Conservation (phyloP, 495 filamentous ascomycete species). For the Neurospora sp. region DNA sequence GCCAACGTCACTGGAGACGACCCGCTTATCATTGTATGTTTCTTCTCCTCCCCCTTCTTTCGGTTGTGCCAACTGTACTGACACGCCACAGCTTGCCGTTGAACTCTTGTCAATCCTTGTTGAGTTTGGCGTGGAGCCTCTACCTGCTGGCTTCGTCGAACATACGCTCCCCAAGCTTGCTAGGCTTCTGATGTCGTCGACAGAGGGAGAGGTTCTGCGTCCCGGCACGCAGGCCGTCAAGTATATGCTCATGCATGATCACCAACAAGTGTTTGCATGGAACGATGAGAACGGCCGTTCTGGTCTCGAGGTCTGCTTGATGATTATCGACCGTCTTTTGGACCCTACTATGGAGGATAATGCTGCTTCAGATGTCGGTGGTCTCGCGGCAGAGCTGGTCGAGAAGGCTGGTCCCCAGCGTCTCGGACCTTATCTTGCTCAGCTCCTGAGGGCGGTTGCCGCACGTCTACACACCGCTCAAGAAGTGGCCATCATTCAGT, state of each 20-base stretch:
- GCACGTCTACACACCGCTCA: conserved; percentile 69
- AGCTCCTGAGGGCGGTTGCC: conserved; percentile 89
- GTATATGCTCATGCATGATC: conserved; percentile 78
- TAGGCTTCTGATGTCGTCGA: conserved; percentile 64
- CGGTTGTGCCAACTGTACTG: conserved; percentile 1
- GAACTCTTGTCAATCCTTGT: conserved; percentile 75
- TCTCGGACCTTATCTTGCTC: conserved; percentile 78
- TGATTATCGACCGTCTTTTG: conserved; percentile 90
- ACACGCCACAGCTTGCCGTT: conserved; percentile 53
- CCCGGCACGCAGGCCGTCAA: conserved; percentile 80
- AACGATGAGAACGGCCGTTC: conserved; percentile 63
- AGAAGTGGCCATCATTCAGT: conserved; percentile 76
- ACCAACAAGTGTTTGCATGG: conserved; percentile 78
- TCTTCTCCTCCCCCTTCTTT: not conserved
- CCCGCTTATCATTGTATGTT: conserved; percentile 58
- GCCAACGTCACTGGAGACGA: conserved; percentile 75
- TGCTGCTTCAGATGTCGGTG: conserved; percentile 90
- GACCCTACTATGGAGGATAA: conserved; percentile 74
- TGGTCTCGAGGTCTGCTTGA: conserved; percentile 77
- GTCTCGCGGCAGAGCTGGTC: conserved; percentile 86
- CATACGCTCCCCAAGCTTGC: conserved; percentile 79
- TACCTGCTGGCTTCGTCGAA: conserved; percentile 79
- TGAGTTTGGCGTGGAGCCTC: conserved; percentile 68
- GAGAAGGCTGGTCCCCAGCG: conserved; percentile 85
- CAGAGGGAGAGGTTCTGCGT: conserved; percentile 77